Base-by-base conservation (phyloP, 139 green algal genomes). In the Chlorella sp. region DNA sequence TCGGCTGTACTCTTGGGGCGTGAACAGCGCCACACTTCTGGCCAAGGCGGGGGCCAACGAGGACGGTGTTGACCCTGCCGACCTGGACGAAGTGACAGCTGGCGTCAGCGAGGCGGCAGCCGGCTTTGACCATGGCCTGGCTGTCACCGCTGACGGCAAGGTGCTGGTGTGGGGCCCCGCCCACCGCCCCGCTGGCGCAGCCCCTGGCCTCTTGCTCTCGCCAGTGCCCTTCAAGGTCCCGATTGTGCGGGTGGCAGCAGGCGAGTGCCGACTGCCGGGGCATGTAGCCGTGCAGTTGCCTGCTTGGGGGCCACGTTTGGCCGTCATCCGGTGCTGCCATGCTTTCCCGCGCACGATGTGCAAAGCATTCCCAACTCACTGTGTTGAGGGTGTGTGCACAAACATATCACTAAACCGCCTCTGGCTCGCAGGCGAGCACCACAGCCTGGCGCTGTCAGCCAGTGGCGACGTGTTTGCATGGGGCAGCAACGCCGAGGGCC, bases 391-490 rank as follows among this genome's bases (percentile, higher is more conserved):
- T 51, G 44, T 51, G 44, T 51, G 44, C 44, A 51, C 44, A 16
- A 6, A 16, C 44, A 51, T 51, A 16, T 16, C 51, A 56, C 20
- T 6, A 17, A 12, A 2, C 32, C 13, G 1, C 74, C 55, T 25
- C 85, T 36, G 87, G 25, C 41, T 91, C 32, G 91, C 93, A 13
- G 94, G 86, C 73, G 98, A 98, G 92, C 93, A 97, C 89, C 96
- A 98, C 93, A 98, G 91, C 44, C 85, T 98, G 55, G 92, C 91
- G 7, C 87, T 95, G 74, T 94, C 93, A 1, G 81, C 39, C 17
- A 84, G 84, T 9, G 97, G 95, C 23, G 94, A 98, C 78, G 90
- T 98, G 60, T 97, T 86, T 68, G 93, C 84, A 23, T 97, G 92
- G 89, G 95, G 96, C 55, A 87, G 63, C 72, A 97, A 97, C 82